phyloP scores from a whole-genome alignment of 148 eudicot species.

The Hydrangea macrophylla region DNA sequence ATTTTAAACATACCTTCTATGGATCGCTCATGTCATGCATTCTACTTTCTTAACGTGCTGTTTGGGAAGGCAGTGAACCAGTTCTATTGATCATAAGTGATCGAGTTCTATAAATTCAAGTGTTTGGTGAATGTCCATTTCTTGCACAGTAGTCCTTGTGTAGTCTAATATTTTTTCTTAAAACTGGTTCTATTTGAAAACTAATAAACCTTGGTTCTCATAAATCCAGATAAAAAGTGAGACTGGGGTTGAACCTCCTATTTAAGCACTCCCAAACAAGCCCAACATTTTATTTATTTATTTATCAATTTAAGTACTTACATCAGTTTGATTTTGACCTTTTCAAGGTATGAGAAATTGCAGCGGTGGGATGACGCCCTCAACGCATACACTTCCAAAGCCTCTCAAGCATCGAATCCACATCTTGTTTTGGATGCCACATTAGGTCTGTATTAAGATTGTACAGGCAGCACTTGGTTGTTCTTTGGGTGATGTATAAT shows the following conservation, averaged over 20 bases:
- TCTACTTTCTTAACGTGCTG: background rate
- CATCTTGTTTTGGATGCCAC: conserved; percentile 87
- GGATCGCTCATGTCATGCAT: conserved; percentile 5
- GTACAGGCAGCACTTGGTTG: background rate
- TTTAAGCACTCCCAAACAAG: too few species aligned
- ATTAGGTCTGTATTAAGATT: conserved; percentile 50
- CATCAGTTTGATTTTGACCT: conserved; percentile 19
- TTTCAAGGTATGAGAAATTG: conserved; percentile 86
- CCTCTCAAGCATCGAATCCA: conserved; percentile 57
- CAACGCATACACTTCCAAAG: conserved; percentile 81
- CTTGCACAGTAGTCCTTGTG: too few species aligned
- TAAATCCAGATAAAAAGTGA: too few species aligned
- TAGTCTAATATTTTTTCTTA: too few species aligned
- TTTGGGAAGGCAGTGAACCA: too few species aligned
- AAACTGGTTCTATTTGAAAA: too few species aligned
- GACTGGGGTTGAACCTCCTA: too few species aligned
- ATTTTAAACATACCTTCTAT: background rate
- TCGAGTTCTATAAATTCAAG: too few species aligned
- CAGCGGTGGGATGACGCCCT: conserved; percentile 99
- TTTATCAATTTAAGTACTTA: conserved; percentile 15
- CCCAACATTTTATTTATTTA: background rate
- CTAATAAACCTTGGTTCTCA: too few species aligned
- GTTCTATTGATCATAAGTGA: too few species aligned
- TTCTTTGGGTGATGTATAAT: background rate
- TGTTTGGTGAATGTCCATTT: too few species aligned